Percentiles rank a stretch among this genome's conserved stretches.
Evolutionary conservation across 2,329 filamentous ascomycete species (phyloP).

Genomic region (Xylariaceae sp.): DNA sequence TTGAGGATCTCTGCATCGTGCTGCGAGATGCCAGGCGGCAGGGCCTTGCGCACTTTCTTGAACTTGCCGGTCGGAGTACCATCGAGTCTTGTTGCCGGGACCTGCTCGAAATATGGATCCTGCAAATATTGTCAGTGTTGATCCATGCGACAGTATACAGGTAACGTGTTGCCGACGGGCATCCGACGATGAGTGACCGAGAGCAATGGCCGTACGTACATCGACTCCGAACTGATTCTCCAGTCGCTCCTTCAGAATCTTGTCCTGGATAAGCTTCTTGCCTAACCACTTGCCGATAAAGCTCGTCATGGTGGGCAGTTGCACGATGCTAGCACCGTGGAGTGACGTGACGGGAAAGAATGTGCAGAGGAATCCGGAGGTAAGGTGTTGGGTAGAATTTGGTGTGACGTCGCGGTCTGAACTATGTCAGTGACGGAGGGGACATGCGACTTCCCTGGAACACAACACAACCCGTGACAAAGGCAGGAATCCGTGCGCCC

Average conservation of each 20-base stretch:
- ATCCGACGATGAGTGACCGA: no score
- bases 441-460: not conserved
- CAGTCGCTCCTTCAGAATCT: conserved; percentile 21
- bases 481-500: not conserved
- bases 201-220: conserved; percentile 2
- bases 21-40: conserved; percentile 74
- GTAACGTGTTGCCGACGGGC: not conserved
- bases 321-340: not conserved
- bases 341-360: not conserved
- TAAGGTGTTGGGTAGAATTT: not conserved
- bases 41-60: conserved; percentile 79
- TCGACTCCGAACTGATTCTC: conserved; percentile 19
- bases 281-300: conserved; percentile 18
- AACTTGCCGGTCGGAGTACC: conserved; percentile 62
- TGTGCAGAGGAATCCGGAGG: not conserved
- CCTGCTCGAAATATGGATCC: conserved; percentile 86
- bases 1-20: conserved; percentile 80
- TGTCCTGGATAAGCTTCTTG: conserved; percentile 19
- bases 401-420: not conserved
- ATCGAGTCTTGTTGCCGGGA: conserved; percentile 66
- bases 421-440: not conserved
- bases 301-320: conserved; percentile 9
- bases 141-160: not conserved
- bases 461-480: not conserved
- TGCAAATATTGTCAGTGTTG: conserved; percentile 39